A percentile compares a stretch with the other conserved stretches of the same genome.
phyloP scores from a whole-genome alignment of 306 rosid species.

The Dicorynia guianensis region DNA sequence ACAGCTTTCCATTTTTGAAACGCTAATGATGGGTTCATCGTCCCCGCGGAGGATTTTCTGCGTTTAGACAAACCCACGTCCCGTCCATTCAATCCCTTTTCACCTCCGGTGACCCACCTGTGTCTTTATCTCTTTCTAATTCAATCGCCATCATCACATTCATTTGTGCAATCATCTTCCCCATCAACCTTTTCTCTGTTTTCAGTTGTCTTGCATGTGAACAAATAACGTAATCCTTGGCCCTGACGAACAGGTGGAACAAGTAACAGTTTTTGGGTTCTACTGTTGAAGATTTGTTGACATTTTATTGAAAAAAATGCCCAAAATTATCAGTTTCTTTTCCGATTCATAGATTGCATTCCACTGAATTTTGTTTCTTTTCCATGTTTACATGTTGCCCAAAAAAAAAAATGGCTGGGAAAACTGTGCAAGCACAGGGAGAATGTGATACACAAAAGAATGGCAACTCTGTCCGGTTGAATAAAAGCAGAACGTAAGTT shows the following conservation, averaged over 20 bases:
- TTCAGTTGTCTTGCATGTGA: conserved; percentile 33
- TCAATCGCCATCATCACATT: conserved; percentile 35
- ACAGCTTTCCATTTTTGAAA: not conserved
- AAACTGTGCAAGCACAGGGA: conserved; percentile 23
- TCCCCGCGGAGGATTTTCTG: conserved; percentile 34
- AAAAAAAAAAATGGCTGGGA: conserved; percentile 13
- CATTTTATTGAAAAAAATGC: not conserved
- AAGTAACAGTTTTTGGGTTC: conserved; percentile 5
- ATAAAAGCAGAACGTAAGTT: not conserved
- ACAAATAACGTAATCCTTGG: not conserved
- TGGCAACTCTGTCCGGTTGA: conserved; percentile 31
- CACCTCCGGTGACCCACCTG: conserved; percentile 7
- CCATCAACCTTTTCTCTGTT: conserved; percentile 20
- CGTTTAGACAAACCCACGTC: conserved; percentile 43
- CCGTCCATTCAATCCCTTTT: conserved; percentile 47
- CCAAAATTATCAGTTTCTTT: not conserved
- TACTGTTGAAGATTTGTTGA: not conserved
- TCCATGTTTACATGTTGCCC: not conserved
- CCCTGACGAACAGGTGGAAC: not conserved
- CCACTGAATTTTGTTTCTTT: not conserved
- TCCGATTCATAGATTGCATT: not conserved
- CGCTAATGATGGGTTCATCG: conserved; percentile 5
- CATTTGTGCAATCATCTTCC: conserved; percentile 36
- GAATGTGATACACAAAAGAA: conserved; percentile 11
- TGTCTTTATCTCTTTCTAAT: conserved; percentile 11